Percentiles rank a stretch among this genome's conserved stretches.
phyloP scores from a whole-genome alignment of 75 land plant species.

The Cunninghamia lanceolata region DNA sequence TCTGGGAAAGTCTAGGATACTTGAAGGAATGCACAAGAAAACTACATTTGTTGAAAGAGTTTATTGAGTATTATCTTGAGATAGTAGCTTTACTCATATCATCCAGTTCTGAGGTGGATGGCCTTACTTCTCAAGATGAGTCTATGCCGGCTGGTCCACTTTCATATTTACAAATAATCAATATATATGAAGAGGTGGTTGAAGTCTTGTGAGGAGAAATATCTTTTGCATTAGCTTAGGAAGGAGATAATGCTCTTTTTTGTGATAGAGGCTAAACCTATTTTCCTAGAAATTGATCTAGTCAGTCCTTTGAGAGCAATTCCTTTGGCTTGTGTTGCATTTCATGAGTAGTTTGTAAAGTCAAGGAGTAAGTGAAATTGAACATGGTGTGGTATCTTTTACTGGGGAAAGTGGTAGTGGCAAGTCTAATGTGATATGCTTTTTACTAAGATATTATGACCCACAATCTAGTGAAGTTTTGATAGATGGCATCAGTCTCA shows the following conservation, averaged over 20 bases:
- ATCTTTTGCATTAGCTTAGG: slow-evolving; percentile 14
- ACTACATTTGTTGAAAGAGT: slow-evolving; percentile 53
- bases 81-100: slow-evolving; percentile 79
- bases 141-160: slow-evolving; percentile 68
- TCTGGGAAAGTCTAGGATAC: slow-evolving; percentile 79
- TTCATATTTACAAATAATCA: slow-evolving; percentile 43
- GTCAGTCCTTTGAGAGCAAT: slow-evolving; percentile 87
- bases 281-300: slow-evolving; percentile 75
- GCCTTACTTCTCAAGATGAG: slow-evolving; percentile 26
- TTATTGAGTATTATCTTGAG: slow-evolving; percentile 81
- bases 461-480: too few species aligned
- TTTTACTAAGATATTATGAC: too few species aligned
- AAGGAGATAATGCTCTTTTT: slow-evolving; percentile 22
- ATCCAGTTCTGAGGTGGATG: slow-evolving; percentile 11
- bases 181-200: slow-evolving; percentile 59
- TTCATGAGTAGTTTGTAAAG: slow-evolving; percentile 80
- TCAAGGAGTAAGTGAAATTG: too few species aligned
- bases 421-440: too few species aligned
- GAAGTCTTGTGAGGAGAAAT: slow-evolving; percentile 39
- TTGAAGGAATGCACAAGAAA: slow-evolving; percentile 74
- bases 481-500: too few species aligned
- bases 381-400: too few species aligned
- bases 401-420: too few species aligned
- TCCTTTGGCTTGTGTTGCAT: slow-evolving; percentile 77
- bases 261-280: slow-evolving; percentile 41